Evolutionary conservation across 2,329 filamentous ascomycete species (phyloP).

Genomic region (Fusarium duplospermum): DNA sequence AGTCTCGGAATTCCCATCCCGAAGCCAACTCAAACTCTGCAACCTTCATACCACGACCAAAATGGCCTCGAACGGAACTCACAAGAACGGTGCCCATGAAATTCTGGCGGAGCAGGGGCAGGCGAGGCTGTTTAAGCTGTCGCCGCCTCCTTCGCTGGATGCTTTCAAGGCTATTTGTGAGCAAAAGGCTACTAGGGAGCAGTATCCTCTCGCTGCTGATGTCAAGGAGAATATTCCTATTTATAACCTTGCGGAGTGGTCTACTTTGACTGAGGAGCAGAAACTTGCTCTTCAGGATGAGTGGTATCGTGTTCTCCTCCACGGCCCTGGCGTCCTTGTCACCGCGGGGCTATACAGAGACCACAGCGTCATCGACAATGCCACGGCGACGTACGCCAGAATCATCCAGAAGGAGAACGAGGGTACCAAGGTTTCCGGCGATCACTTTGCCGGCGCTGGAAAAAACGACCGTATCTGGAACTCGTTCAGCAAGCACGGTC

Average conservation of each 20-base stretch:
- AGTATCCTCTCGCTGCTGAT: slow-evolving; percentile 60
- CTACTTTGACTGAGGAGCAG: slow-evolving; percentile 35
- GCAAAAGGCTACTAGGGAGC: slow-evolving; percentile 47
- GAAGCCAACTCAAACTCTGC: neutral
- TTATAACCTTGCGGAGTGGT: slow-evolving; percentile 59
- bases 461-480: slow-evolving; percentile 74
- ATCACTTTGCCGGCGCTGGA: slow-evolving; percentile 69
- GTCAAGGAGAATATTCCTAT: slow-evolving; percentile 66
- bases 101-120: slow-evolving; percentile 19
- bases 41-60: neutral
- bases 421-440: slow-evolving; percentile 57
- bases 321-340: slow-evolving; percentile 70
- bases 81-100: neutral
- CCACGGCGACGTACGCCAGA: slow-evolving; percentile 58
- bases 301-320: slow-evolving; percentile 67
- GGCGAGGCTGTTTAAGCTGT: slow-evolving; percentile 38
- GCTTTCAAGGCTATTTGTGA: slow-evolving; percentile 59
- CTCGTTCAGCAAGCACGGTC: slow-evolving; percentile 71
- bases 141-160: slow-evolving; percentile 52
- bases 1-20: slow-evolving; percentile 12
- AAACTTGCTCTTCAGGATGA: slow-evolving; percentile 65
- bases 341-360: slow-evolving; percentile 64
- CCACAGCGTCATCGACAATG: slow-evolving; percentile 54
- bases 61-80: slow-evolving; percentile 20
- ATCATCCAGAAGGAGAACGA: slow-evolving; percentile 61